Base-by-base conservation (phyloP, 768 basidiomycete species). In the Rhodotorula paludigena region DNA sequence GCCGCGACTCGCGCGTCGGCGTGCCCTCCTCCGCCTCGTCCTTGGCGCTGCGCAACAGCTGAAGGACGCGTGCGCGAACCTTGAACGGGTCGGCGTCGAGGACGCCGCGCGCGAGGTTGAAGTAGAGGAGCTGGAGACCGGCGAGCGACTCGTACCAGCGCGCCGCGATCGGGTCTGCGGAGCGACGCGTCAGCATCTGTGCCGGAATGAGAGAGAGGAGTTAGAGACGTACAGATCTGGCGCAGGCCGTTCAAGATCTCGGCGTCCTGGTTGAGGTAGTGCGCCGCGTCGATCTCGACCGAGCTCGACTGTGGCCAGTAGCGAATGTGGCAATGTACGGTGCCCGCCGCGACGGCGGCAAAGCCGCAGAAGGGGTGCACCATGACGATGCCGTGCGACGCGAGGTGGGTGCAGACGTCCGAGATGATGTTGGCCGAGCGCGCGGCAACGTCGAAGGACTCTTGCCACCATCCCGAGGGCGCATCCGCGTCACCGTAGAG, bases 141-240 rank as follows among this genome's bases (percentile, higher is more conserved):
- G 66, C 56, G 49, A 72, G 60, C 36, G 54, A 47, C 23, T 72
- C 71, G 52, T 64, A 65, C 71, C 71, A 72, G 33, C 59, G 49
- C 7, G 56, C 54, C 15, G 71, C 71, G 56, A 72, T 68, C 16
- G 71, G 67, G 52, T 72, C 69, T 71, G 54, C 5, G 12, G 4
- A 49, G 1, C 21, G 32, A 10, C 2, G 35, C 33, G 30, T 28
- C 6, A 36, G 28, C 2, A 14, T 5, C 0, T 28, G 21, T 12
- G n/a, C 18, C 35, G 3, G n/a, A 0, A 25, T 32, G 21, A 12
- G 35, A 14, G 20, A 23, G 32, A 4, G 5, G 14, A 11, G 18
- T 32, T n/a, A 4, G 35, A 8, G 30, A 63, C 69, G 49, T n/a
- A 71, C 69, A 68, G 41, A 66, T 57, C n/a, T 42, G 47, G 1